phyloP scores from a whole-genome alignment of 2,329 filamentous ascomycete species.

The Aspergillus sojae region DNA sequence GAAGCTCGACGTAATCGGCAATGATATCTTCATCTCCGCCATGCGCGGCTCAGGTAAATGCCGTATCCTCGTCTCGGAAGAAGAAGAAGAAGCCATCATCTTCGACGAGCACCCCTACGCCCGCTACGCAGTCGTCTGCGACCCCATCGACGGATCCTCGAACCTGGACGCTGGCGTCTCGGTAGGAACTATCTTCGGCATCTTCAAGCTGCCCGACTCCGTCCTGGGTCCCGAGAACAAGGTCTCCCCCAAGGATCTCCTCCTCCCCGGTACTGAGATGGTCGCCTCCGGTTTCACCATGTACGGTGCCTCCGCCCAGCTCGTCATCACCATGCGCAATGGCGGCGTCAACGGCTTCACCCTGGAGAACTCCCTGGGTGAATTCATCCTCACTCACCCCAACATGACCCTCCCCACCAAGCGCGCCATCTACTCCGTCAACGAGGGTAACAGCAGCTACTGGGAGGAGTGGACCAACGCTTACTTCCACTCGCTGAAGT shows the following conservation, averaged over 20 bases:
- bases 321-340: constrained; percentile 95
- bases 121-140: constrained; percentile 92
- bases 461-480: constrained; percentile 86
- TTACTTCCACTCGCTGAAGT: constrained; percentile 90
- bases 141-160: constrained; percentile 96
- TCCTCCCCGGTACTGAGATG: constrained; percentile 86
- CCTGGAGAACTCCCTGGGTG: constrained; percentile 91
- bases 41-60: constrained; percentile 94
- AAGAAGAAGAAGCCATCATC: constrained; percentile 89
- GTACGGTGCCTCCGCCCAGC: constrained; percentile 95
- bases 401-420: constrained; percentile 83
- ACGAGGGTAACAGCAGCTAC: constrained; percentile 97
- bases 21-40: constrained; percentile 93
- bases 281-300: constrained; percentile 98
- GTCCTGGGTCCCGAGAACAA: constrained; percentile 54
- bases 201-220: constrained; percentile 84
- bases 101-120: constrained; percentile 75
- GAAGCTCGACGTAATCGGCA: constrained; percentile 98
- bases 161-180: constrained; percentile 98
- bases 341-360: constrained; percentile 96
- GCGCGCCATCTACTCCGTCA: constrained; percentile 92
- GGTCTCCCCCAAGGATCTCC: constrained; percentile 69
- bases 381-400: constrained; percentile 98
- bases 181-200: constrained; percentile 94
- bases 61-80: constrained; percentile 92